phyloP scores from a whole-genome alignment of 768 basidiomycete species.

The Lactarius deliciosus region DNA sequence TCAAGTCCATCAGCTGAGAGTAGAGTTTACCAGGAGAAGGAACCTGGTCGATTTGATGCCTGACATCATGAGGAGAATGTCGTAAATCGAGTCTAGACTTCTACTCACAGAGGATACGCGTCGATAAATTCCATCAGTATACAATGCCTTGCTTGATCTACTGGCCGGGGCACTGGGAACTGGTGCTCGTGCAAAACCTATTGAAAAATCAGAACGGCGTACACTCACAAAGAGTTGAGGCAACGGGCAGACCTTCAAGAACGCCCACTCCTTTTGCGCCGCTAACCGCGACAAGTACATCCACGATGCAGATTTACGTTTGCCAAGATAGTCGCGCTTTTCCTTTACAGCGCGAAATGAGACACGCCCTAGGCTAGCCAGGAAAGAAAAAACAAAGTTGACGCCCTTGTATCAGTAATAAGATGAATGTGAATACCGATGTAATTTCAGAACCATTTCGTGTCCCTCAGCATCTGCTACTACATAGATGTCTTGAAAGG shows the following conservation, averaged over 20 bases:
- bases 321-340: conserved; percentile 95
- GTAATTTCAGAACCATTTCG: conserved; percentile 90
- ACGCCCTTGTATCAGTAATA: conserved; percentile 4
- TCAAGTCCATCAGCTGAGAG: conserved; percentile 89
- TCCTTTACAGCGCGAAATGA: conserved; percentile 96
- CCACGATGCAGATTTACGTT: conserved; percentile 95
- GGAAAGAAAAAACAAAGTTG: background rate
- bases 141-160: conserved; percentile 94
- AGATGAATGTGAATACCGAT: conserved; percentile 56
- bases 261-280: conserved; percentile 97
- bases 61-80: conserved; percentile 36
- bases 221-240: background rate
- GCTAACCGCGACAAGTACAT: conserved; percentile 98
- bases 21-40: conserved; percentile 88
- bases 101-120: conserved; percentile 86
- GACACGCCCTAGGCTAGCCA: conserved; percentile 83
- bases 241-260: conserved; percentile 78
- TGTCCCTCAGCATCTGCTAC: conserved; percentile 83
- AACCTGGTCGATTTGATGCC: conserved; percentile 84
- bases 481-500: conserved; percentile 73
- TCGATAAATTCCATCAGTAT: conserved; percentile 96
- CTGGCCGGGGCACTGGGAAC: conserved; percentile 90
- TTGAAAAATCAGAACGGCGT: background rate
- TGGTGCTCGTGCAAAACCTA: conserved; percentile 89
- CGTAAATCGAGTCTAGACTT: conserved; percentile 13